Evolutionary conservation across 148 eudicot species (phyloP).

Genomic region (Hydrangea macrophylla): DNA sequence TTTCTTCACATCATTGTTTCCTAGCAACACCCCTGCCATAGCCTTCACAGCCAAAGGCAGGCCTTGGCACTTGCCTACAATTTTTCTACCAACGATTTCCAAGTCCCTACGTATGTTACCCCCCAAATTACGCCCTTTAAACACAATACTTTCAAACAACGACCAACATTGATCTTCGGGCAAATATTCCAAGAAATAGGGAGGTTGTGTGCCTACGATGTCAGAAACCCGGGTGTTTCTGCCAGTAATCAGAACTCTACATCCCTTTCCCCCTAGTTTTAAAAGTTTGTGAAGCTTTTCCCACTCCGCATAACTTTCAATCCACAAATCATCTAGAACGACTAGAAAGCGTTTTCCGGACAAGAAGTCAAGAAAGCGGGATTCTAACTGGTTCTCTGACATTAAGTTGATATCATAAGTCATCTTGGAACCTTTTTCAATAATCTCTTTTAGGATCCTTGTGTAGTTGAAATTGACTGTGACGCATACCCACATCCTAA

Average conservation of each 20-base stretch:
- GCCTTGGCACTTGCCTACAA: constrained; percentile 23
- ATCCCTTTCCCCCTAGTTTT: constrained; percentile 21
- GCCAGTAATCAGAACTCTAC: constrained; percentile 24
- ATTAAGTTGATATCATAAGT: constrained; percentile 14
- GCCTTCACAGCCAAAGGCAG: constrained; percentile 35
- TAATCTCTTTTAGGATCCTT: constrained; percentile 26
- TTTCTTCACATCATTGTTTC: constrained; percentile 8
- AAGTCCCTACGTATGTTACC: neutral
- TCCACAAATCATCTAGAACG: constrained; percentile 33
- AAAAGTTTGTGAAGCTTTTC: constrained; percentile 15
- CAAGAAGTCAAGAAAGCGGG: constrained; percentile 16
- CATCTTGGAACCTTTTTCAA: constrained; percentile 26
- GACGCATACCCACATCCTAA: constrained; percentile 26
- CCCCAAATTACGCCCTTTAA: constrained; percentile 2
- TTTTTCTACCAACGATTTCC: constrained; percentile 20
- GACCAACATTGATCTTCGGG: constrained; percentile 29
- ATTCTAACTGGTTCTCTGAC: constrained; percentile 9
- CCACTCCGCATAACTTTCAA: constrained; percentile 15
- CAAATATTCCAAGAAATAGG: constrained; percentile 15
- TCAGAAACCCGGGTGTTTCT: constrained; percentile 10
- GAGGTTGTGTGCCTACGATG: constrained; percentile 7
- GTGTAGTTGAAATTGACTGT: constrained; percentile 13
- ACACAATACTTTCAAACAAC: constrained; percentile 22
- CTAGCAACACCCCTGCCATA: constrained; percentile 25
- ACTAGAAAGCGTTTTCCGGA: constrained; percentile 21